phyloP scores from a whole-genome alignment of 805 yeast species.

The Pichia heedii region DNA sequence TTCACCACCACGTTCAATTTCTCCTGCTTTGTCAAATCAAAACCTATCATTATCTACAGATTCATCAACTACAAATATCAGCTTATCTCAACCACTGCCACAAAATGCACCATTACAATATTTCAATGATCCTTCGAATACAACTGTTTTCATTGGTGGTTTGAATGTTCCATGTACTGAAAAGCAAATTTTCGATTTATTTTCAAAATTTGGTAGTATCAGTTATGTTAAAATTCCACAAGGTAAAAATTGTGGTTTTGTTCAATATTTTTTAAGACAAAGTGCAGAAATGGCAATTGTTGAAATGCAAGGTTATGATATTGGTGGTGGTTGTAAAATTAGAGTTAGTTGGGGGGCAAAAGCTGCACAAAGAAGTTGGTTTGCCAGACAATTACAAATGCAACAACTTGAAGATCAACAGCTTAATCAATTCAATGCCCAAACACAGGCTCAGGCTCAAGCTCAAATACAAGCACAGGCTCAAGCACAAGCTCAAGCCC shows the following conservation, averaged over 20 bases:
- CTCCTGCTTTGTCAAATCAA: background rate
- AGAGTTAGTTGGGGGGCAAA: slow-evolving; percentile 82
- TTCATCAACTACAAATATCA: background rate
- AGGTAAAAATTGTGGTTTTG: slow-evolving; percentile 76
- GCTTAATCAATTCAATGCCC: slow-evolving; percentile 14
- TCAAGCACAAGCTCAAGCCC: background rate
- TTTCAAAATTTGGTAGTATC: slow-evolving; percentile 63
- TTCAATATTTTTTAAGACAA: slow-evolving; percentile 66
- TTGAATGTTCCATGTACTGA: slow-evolving; percentile 50
- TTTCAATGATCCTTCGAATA: slow-evolving; percentile 65
- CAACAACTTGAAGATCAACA: slow-evolving; percentile 23
- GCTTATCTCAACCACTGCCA: slow-evolving; percentile 21
- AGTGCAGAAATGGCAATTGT: slow-evolving; percentile 81
- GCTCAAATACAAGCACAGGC: background rate
- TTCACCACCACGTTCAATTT: background rate
- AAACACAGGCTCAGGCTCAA: background rate
- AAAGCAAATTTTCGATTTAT: slow-evolving; percentile 50
- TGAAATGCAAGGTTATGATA: slow-evolving; percentile 84
- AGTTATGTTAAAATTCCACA: slow-evolving; percentile 73
- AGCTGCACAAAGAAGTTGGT: slow-evolving; percentile 34
- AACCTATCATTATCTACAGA: slow-evolving; percentile 1
- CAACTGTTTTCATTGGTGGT: slow-evolving; percentile 76
- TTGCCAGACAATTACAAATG: slow-evolving; percentile 24
- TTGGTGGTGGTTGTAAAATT: slow-evolving; percentile 67
- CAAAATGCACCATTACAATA: slow-evolving; percentile 44